Conservation (phyloP, 139 green algal genomes). For the Eudorina sp. region DNA sequence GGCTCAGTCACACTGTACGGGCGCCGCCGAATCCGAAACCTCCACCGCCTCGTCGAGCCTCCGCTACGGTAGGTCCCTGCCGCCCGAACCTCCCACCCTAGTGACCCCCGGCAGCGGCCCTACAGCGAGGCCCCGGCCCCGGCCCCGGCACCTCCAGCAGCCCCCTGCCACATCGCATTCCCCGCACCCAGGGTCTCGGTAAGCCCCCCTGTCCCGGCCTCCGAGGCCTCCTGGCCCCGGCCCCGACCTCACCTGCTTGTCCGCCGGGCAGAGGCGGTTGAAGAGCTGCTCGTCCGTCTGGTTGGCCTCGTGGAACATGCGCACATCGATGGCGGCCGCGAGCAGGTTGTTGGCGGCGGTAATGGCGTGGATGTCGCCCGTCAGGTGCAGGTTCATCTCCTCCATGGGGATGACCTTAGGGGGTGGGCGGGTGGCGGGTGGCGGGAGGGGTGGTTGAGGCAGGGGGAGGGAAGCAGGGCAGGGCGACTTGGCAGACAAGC, state of each 20-base stretch:
- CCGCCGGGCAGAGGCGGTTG: slow-evolving; percentile 85
- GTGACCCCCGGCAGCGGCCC: too few species aligned
- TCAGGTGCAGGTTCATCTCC: slow-evolving; percentile 94
- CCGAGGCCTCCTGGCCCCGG: neutral
- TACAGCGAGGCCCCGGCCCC: too few species aligned
- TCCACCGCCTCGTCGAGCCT: too few species aligned
- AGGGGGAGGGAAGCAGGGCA: neutral
- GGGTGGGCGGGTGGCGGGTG: neutral
- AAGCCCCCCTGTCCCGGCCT: neutral
- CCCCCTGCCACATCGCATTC: too few species aligned
- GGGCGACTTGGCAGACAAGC: too few species aligned
- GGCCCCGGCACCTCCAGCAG: too few species aligned
- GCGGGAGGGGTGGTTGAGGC: neutral
- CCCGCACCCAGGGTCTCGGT: too few species aligned
- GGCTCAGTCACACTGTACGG: neutral
- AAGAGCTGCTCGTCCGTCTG: slow-evolving; percentile 92
- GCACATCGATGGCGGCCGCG: slow-evolving; percentile 87
- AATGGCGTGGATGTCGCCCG: slow-evolving; percentile 98
- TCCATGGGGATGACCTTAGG: slow-evolving; percentile 91
- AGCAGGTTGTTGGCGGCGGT: slow-evolving; percentile 98
- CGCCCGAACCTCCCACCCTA: too few species aligned
- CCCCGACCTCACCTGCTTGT: slow-evolving; percentile 41
- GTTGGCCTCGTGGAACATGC: slow-evolving; percentile 97
- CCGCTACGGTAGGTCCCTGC: too few species aligned
- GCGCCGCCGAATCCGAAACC: too few species aligned